Conservation (phyloP, 257 asterid species). For the Oldenlandia corymbosa region DNA sequence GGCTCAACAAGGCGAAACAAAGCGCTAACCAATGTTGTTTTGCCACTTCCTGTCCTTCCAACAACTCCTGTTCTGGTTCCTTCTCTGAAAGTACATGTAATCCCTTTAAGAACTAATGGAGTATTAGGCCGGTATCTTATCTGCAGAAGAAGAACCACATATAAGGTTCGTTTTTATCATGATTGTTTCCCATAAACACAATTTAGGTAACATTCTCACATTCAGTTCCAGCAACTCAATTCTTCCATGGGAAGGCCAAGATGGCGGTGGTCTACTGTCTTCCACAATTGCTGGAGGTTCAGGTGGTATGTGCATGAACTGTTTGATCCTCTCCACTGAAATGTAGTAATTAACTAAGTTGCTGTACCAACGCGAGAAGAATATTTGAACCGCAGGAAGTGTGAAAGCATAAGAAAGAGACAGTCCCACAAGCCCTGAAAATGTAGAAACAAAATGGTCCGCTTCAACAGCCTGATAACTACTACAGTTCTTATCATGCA, state of each 20-base stretch:
- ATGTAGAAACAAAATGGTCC: neutral
- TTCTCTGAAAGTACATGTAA: conserved; percentile 63
- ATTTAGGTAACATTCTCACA: conserved; percentile 25
- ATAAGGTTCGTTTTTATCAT: neutral
- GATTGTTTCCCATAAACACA: neutral
- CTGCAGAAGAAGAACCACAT: conserved; percentile 23
- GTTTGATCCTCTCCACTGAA: conserved; percentile 71
- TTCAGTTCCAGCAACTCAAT: conserved; percentile 52
- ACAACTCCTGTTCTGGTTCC: conserved; percentile 69
- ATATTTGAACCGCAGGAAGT: conserved; percentile 49
- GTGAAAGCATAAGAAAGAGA: conserved; percentile 67
- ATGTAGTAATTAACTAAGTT: conserved; percentile 49
- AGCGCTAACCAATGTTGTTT: conserved; percentile 65
- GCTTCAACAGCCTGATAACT: neutral
- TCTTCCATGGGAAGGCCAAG: conserved; percentile 68
- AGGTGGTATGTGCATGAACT: conserved; percentile 60
- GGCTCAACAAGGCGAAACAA: conserved; percentile 85
- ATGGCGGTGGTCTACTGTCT: conserved; percentile 44
- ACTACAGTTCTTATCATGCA: neutral
- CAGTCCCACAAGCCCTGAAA: conserved; percentile 67
- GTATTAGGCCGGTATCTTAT: conserved; percentile 66
- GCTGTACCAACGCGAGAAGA: conserved; percentile 55
- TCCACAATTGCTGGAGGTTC: conserved; percentile 60
- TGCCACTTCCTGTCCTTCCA: conserved; percentile 91
- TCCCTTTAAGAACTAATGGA: conserved; percentile 70